Base-by-base conservation (phyloP, 768 basidiomycete genomes). In the Pleurotus ostreatus region DNA sequence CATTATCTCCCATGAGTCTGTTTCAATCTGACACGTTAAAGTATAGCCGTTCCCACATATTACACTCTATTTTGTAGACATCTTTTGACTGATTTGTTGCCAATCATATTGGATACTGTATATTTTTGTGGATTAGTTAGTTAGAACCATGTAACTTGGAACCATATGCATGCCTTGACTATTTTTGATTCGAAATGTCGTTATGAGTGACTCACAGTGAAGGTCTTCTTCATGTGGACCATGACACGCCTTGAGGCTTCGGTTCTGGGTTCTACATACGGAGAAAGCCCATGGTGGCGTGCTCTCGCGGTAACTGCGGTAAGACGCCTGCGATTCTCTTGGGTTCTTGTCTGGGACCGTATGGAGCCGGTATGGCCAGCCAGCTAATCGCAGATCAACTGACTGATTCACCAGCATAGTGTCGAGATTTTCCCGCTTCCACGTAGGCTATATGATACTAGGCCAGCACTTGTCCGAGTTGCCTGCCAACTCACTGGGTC, bases 391-490 rank as follows among this genome's bases (percentile, higher is more conserved):
- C 11, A 25, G 51, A 53, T 53, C 51, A 53, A 53, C 51, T 53
- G 51, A 53, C 51, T 20, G 26, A 49, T 30, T 25, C n/a, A 18
- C 51, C 51, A 43, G 38, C 23, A 38, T 53, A 53, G 22, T 18
- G 13, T 53, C 51, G 51, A 53, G 51, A 43, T 53, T 53, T 53
- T 37, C 38, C 51, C 51, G 51, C 51, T 39, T 23, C 15, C 39
- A 40, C 39, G 51, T 41, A 40, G 51, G 20, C 51, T 53, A 53
- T 53, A 53, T 53, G 51, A 53, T 53, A 41, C 51, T 53, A 53
- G 51, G 16, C 20, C 41, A 23, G 51, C 51, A 22, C 22, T 20
- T 37, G 41, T 39, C 37, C 48, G 30, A 49, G 22, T n/a, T 49
- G 25, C 48, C 48, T 53, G 51, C 51, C 51, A 53, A 34, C 51